Percentiles rank a stretch among this genome's conserved stretches.
Conservation (phyloP, 495 filamentous ascomycete species). For the Penicillium cosmopolitanum region DNA sequence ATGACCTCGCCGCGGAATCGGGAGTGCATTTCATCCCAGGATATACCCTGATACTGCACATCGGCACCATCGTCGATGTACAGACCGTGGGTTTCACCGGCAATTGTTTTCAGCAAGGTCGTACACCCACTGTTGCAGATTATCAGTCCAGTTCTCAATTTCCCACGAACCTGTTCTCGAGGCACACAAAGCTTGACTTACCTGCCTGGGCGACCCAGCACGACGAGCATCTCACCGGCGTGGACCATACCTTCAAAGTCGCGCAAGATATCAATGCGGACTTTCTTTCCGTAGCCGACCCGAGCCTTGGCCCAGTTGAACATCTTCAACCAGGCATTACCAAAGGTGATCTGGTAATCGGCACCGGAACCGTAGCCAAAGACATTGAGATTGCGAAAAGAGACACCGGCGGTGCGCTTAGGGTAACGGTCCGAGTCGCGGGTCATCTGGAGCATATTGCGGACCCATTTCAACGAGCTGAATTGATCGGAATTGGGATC, state of each 20-base stretch:
- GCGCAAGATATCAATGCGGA: constrained; percentile 73
- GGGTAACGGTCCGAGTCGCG: constrained; percentile 50
- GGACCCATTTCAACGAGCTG: constrained; percentile 51
- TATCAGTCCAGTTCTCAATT: constrained; percentile 5
- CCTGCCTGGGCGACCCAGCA: constrained; percentile 74
- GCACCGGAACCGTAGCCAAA: constrained; percentile 73
- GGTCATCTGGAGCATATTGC: constrained; percentile 45
- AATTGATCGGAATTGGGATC: constrained; percentile 48
- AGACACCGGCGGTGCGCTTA: constrained; percentile 46
- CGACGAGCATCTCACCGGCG: constrained; percentile 79
- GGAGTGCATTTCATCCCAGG: constrained; percentile 58
- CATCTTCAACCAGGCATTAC: constrained; percentile 64
- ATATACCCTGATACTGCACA: constrained; percentile 75
- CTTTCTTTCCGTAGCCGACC: constrained; percentile 54
- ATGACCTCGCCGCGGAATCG: constrained; percentile 79
- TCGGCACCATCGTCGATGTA: constrained; percentile 64
- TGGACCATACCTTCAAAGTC: constrained; percentile 77
- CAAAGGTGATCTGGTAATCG: constrained; percentile 75
- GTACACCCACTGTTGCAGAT: constrained; percentile 63
- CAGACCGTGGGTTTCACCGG: constrained; percentile 76
- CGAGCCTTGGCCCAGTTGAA: constrained; percentile 48
- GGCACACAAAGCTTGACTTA: constrained; percentile 26
- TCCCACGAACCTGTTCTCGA: too few species aligned
- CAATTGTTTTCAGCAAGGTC: constrained; percentile 78
- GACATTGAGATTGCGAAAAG: constrained; percentile 66